Percentiles rank a stretch among this genome's conserved stretches.
These are phyloP conservation scores for Cucumis hystrix DNA, from an alignment of 306 rosid species.

Conservation along the genomic window DNA sequence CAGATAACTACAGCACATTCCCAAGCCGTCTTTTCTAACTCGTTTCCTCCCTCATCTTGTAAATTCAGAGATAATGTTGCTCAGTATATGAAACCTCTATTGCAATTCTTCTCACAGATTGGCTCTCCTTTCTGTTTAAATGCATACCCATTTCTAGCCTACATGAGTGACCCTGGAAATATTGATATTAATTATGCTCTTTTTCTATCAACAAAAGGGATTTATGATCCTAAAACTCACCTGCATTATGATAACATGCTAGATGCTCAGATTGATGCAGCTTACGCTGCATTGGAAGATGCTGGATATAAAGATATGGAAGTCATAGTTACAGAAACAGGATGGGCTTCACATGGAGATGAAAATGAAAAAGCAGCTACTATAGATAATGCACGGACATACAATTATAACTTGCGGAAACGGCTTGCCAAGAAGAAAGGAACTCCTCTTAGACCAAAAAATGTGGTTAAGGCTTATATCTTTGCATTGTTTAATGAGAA, in stretches of 20 bases:
- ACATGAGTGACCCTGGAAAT: constrained; percentile 38
- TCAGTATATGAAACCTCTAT: constrained; percentile 72
- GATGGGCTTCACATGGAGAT: constrained; percentile 85
- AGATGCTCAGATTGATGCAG: constrained; percentile 95
- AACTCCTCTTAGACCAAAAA: constrained; percentile 80
- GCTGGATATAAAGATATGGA: constrained; percentile 68
- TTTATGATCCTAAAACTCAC: constrained; percentile 40
- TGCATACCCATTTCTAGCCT: constrained; percentile 75
- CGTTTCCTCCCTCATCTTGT: constrained; percentile 88
- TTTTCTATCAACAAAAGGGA: constrained; percentile 52
- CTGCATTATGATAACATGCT: constrained; percentile 91
- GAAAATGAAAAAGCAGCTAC: constrained; percentile 60
- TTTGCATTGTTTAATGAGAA: constrained; percentile 82
- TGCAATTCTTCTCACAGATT: constrained; percentile 69
- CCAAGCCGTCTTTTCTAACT: constrained; percentile 50
- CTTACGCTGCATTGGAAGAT: constrained; percentile 68
- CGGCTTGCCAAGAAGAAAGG: constrained; percentile 87
- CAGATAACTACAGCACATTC: constrained; percentile 75
- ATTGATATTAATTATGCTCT: constrained; percentile 87
- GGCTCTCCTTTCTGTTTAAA: constrained; percentile 89
- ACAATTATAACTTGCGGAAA: constrained; percentile 69
- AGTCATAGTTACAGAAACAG: constrained; percentile 81
- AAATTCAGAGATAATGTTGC: constrained; percentile 39
- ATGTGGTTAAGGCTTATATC: constrained; percentile 55
- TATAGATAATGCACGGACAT: constrained; percentile 55